These are phyloP conservation scores for Meyerozyma guilliermondii DNA, from an alignment of 1,139 yeast species.

Conservation along the genomic window DNA sequence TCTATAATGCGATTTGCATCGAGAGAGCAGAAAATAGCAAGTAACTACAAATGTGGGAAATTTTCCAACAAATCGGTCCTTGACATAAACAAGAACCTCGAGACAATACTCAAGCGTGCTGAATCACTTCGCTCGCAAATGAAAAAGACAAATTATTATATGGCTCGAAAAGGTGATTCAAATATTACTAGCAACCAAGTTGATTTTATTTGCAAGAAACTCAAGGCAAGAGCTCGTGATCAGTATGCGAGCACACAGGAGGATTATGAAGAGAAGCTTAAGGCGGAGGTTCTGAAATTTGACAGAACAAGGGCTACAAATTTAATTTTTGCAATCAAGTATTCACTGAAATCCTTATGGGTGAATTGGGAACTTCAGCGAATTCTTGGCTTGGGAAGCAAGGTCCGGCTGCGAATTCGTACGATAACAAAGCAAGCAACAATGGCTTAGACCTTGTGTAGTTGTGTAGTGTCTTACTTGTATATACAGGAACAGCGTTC, in stretches of 20 bases:
- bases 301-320: constrained; percentile 34
- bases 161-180: not conserved
- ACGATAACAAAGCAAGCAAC: not conserved
- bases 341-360: constrained; percentile 21
- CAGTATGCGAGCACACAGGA: not conserved
- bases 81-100: constrained; percentile 11
- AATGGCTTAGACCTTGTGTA: too few relatives aligned
- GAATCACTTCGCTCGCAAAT: constrained; percentile 5
- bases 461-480: too few relatives aligned
- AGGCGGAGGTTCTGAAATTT: constrained; percentile 15
- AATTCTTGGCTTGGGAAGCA: constrained; percentile 9
- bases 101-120: constrained; percentile 17
- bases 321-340: constrained; percentile 41
- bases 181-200: constrained; percentile 16
- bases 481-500: not conserved
- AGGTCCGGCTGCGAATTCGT: not conserved
- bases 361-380: constrained; percentile 27
- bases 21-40: constrained; percentile 9
- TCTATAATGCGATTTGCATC: constrained; percentile 13
- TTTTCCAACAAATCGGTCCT: constrained; percentile 6
- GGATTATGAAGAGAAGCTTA: constrained; percentile 15
- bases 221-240: constrained; percentile 10
- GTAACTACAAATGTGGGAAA: constrained; percentile 14
- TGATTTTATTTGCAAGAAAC: constrained; percentile 10
- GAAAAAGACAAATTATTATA: constrained; percentile 1